Evolutionary conservation across 2,329 filamentous ascomycete species (phyloP), one percentile per base, ranked within the genome.

Genomic region (Harringtonia aguacate): DNA sequence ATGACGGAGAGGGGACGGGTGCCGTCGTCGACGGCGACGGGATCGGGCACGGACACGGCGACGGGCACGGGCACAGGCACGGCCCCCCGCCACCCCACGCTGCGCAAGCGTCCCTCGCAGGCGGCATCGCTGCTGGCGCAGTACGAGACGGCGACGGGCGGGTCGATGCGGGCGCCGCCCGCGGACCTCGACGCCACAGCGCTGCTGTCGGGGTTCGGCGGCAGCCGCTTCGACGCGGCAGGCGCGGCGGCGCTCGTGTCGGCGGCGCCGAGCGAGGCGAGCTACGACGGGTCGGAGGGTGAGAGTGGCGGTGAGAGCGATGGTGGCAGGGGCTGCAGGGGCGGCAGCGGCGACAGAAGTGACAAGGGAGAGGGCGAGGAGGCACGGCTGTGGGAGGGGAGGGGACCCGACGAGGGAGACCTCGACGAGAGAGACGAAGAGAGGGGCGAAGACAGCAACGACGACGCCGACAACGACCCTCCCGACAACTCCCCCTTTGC

Each of bases 401-500:
- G 8, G 17, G 14, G 8, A 5, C 4, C 9, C n/a, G 21, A 24
- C 18, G 31, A 24, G 30, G 37, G 18, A n/a, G 5, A 20, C 14
- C 34, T 1, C 15, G 35, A 31, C 12, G 20, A 34, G 1, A 29
- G 34, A 6, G 44, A 15, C 17, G 34, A 20, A n/a, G n/a, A n/a
- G n/a, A n/a, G n/a, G n/a, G n/a, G n/a, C n/a, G n/a, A n/a, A 30
- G 20, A 8, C 22, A 6, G 8, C 17, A 8, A 24, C 22, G 17
- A 24, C 1, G 30, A 22, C 17, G 36, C 8, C n/a, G 22, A 24
- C 10, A 18, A 12, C 3, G 29, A 35, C 36, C 73, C 75, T 13
- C 66, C 72, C 15, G 82, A 86, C 57, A 81, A 87, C 60, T 86
- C 83, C 0, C 80, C 81, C 12, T 86, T 90, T 58, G 70, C 86